Conservation (phyloP, 164 flowering plant species). For the Tetrastigma voinierianum region DNA sequence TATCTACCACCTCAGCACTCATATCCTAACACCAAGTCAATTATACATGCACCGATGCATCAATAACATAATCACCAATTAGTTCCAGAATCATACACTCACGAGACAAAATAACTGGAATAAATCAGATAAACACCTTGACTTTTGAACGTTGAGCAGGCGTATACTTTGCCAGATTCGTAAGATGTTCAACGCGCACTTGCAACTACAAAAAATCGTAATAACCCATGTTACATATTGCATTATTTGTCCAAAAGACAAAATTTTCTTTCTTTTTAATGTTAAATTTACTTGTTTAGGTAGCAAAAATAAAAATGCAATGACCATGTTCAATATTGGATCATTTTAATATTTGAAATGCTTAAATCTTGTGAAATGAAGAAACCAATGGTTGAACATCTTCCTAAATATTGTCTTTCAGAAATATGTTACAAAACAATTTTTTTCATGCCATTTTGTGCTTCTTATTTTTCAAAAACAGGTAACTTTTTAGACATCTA, state of each 20-base stretch:
- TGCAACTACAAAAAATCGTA: slow-evolving; percentile 44
- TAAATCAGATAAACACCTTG: slow-evolving; percentile 43
- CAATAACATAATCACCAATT: background rate
- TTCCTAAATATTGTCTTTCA: background rate
- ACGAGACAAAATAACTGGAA: background rate
- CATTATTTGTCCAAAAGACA: background rate
- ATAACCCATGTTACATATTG: background rate
- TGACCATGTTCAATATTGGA: background rate
- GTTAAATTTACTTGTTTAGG: too few relatives aligned
- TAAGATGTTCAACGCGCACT: slow-evolving; percentile 48
- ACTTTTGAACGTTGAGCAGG: slow-evolving; percentile 67
- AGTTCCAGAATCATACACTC: background rate
- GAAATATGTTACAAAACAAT: too few relatives aligned
- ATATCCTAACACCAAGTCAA: slow-evolving; percentile 59
- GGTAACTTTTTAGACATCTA: too few relatives aligned
- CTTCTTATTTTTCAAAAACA: too few relatives aligned
- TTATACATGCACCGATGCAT: background rate
- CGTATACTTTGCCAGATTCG: slow-evolving; percentile 40
- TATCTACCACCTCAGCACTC: slow-evolving; percentile 97
- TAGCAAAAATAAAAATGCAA: background rate
- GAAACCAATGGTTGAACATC: background rate
- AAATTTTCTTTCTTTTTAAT: too few relatives aligned
- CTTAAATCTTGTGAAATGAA: background rate
- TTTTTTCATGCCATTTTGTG: too few relatives aligned
- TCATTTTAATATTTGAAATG: background rate